Conservation (phyloP, 768 basidiomycete species). For the Rhodotorula taiwanensis region DNA sequence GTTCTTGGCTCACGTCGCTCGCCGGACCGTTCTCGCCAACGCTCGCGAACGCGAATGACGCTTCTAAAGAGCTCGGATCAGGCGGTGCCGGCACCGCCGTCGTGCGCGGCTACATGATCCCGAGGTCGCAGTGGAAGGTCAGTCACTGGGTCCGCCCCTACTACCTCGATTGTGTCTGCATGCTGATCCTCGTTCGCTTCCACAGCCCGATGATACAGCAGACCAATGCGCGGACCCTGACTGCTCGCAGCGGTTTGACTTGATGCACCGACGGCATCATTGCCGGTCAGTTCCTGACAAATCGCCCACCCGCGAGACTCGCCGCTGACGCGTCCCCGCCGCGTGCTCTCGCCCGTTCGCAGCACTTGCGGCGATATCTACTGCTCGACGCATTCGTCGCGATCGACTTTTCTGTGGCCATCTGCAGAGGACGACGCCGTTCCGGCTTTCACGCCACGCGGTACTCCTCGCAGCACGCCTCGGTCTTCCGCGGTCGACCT, state of each 20-base stretch:
- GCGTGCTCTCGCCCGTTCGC: background rate
- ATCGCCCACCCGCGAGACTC: background rate
- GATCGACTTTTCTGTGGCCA: slow-evolving; percentile 31
- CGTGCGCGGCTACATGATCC: slow-evolving; percentile 23
- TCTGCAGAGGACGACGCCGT: slow-evolving; percentile 8
- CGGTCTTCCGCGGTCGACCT: slow-evolving; percentile 33
- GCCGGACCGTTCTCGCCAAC: slow-evolving; percentile 17
- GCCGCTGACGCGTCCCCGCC: background rate
- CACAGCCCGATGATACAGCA: slow-evolving; percentile 21
- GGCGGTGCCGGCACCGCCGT: background rate
- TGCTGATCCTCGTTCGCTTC: background rate
- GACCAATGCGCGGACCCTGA: slow-evolving; percentile 29
- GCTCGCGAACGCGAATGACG: background rate
- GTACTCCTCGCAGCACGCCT: slow-evolving; percentile 30
- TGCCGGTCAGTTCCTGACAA: slow-evolving; percentile 34
- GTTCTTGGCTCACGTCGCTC: slow-evolving; percentile 19
- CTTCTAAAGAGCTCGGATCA: slow-evolving; percentile 8
- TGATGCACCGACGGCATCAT: slow-evolving; percentile 33
- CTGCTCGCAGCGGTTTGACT: slow-evolving; percentile 28
- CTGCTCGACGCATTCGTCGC: slow-evolving; percentile 31
- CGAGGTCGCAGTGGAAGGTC: slow-evolving; percentile 29
- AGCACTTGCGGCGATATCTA: slow-evolving; percentile 33
- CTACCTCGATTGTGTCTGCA: background rate
- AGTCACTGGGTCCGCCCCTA: background rate
- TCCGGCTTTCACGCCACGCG: slow-evolving; percentile 20